These are phyloP conservation scores for Colletotrichum musicola DNA, from an alignment of 2,329 filamentous ascomycete genomes.

Conservation along the genomic window DNA sequence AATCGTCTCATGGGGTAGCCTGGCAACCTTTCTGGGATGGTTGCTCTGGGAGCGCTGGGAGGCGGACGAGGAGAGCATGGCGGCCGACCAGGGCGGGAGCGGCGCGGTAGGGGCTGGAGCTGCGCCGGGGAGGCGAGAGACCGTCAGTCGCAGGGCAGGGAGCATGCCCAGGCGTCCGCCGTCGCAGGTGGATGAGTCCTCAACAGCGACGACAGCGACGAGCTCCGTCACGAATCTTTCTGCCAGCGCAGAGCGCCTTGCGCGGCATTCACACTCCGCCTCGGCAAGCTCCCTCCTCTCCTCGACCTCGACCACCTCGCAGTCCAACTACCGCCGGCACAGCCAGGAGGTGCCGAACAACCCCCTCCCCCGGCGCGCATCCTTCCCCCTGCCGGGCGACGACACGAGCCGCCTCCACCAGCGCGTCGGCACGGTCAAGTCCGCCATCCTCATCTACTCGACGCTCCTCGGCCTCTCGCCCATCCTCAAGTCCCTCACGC, in stretches of 20 bases:
- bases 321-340: conserved; percentile 39
- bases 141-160: conserved; percentile 49
- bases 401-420: conserved; percentile 59
- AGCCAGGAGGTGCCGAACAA: conserved; percentile 27
- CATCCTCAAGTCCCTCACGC: conserved; percentile 96
- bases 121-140: conserved; percentile 47
- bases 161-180: conserved; percentile 51
- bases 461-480: conserved; percentile 92
- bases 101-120: conserved; percentile 50
- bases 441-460: conserved; percentile 91
- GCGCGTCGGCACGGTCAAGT: conserved; percentile 86
- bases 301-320: conserved; percentile 48
- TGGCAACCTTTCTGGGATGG: conserved; percentile 89
- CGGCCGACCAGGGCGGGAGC: conserved; percentile 44
- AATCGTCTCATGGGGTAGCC: conserved; percentile 86
- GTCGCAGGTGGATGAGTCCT: conserved; percentile 22
- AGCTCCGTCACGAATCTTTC: conserved; percentile 26
- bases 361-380: conserved; percentile 21
- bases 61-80: conserved; percentile 65
- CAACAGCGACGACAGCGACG: conserved; percentile 21
- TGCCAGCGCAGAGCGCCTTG: conserved; percentile 42
- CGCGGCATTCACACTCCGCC: conserved; percentile 62
- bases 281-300: conserved; percentile 70
- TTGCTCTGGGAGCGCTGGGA: conserved; percentile 93
- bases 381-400: conserved; percentile 43